These are phyloP conservation scores for Alternaria viburni DNA, from an alignment of 2,329 filamentous ascomycete species.

Conservation along the genomic window DNA sequence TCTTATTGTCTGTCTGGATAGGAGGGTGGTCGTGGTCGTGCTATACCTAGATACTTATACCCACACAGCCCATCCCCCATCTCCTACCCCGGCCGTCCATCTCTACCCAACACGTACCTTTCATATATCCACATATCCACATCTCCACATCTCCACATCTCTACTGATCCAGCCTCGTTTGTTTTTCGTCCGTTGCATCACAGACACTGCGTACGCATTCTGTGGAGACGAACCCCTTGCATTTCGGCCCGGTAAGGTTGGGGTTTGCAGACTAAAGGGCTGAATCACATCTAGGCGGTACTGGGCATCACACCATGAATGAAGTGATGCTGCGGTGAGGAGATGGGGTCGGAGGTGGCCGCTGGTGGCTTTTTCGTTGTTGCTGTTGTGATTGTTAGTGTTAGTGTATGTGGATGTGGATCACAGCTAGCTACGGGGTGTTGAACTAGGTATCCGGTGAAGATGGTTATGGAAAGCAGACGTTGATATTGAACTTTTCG, in stretches of 20 bases:
- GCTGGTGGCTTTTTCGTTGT: not conserved
- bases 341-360: not conserved
- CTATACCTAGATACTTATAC: not conserved
- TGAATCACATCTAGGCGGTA: not conserved
- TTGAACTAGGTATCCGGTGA: not conserved
- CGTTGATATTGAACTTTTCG: not conserved
- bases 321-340: not conserved
- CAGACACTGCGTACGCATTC: not conserved
- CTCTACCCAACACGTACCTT: not conserved
- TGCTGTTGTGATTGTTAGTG: not conserved
- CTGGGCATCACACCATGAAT: not conserved
- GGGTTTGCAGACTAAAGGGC: not conserved
- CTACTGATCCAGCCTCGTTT: not conserved
- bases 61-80: not conserved
- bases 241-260: not conserved
- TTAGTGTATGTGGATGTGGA: not conserved
- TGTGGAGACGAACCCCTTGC: not conserved
- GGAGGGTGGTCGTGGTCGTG: not conserved
- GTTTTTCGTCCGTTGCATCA: not conserved
- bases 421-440: not conserved
- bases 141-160: not conserved
- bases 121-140: not conserved
- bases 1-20: not conserved
- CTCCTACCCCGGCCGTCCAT: not conserved
- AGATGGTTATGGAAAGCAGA: not conserved